These are phyloP conservation scores for Acephala macrosclerotiorum DNA, from an alignment of 2,329 filamentous ascomycete species.

Conservation along the genomic window DNA sequence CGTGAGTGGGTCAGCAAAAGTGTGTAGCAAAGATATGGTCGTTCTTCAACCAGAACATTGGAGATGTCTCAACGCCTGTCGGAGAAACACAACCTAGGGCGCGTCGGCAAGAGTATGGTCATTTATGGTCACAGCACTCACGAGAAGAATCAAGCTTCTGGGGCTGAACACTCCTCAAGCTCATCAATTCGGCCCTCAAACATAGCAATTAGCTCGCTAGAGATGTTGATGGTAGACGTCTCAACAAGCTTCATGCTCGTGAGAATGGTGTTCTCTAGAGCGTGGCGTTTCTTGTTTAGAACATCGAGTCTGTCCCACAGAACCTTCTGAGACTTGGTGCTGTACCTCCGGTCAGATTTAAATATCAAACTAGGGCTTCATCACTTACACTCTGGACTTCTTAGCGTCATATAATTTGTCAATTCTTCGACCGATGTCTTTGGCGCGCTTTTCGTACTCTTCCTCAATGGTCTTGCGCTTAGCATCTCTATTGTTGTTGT, in stretches of 20 bases:
- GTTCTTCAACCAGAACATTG: neutral
- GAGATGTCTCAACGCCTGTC: neutral
- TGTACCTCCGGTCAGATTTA: constrained; percentile 23
- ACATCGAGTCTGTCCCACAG: constrained; percentile 37
- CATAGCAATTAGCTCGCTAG: constrained; percentile 36
- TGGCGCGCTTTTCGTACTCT: constrained; percentile 35
- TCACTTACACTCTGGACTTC: constrained; percentile 39
- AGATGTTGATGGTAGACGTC: constrained; percentile 34
- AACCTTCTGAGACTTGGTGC: constrained; percentile 34
- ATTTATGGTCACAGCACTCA: constrained; percentile 7
- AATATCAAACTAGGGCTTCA: neutral
- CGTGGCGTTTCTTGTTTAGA: constrained; percentile 39
- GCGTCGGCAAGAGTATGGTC: neutral
- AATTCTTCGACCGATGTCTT: constrained; percentile 37
- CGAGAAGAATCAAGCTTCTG: constrained; percentile 4
- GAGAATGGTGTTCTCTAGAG: constrained; percentile 39
- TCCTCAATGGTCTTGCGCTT: constrained; percentile 39
- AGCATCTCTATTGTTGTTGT: constrained; percentile 37
- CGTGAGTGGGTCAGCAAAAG: constrained; percentile 36
- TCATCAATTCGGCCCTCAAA: constrained; percentile 38
- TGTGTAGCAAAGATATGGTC: constrained; percentile 30
- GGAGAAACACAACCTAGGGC: neutral
- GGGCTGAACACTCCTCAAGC: constrained; percentile 21
- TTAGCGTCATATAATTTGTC: constrained; percentile 34
- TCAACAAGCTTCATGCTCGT: constrained; percentile 40